phyloP scores from a whole-genome alignment of 2,329 filamentous ascomycete genomes.

The Diplodia mutila region DNA sequence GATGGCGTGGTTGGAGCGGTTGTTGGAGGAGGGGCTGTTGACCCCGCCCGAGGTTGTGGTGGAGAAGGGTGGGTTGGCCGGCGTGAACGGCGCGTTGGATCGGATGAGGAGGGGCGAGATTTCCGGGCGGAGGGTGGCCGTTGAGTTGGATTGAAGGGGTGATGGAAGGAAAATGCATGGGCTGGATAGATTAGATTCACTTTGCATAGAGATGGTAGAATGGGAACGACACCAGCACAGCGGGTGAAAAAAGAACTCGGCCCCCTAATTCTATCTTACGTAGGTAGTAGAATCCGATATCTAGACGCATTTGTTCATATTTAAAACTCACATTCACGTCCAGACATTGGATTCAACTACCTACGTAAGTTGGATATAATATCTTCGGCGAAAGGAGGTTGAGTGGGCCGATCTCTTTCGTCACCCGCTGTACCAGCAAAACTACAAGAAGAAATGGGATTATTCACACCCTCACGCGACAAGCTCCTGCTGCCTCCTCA shows the following conservation, averaged over 20 bases:
- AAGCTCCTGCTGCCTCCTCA: conserved; percentile 16
- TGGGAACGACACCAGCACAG: not conserved
- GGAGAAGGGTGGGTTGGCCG: conserved; percentile 64
- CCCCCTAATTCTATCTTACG: too few relatives aligned
- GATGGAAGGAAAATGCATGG: too few relatives aligned
- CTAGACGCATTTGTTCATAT: too few relatives aligned
- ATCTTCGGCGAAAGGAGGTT: too few relatives aligned
- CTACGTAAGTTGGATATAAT: too few relatives aligned
- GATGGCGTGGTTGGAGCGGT: conserved; percentile 67
- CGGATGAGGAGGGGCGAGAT: conserved; percentile 67
- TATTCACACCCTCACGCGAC: not conserved
- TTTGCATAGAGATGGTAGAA: not conserved
- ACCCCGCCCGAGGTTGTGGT: conserved; percentile 69
- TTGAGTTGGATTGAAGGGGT: conserved; percentile 44
- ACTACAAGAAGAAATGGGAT: not conserved
- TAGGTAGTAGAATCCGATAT: too few relatives aligned
- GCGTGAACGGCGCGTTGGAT: conserved; percentile 69
- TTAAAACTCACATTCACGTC: too few relatives aligned
- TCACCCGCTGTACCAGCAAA: too few relatives aligned
- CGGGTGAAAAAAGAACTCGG: too few relatives aligned
- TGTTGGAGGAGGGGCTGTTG: conserved; percentile 60
- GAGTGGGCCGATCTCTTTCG: too few relatives aligned
- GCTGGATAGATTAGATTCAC: not conserved
- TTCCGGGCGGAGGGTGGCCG: conserved; percentile 69
- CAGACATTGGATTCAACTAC: too few relatives aligned